A percentile compares a stretch with the other conserved stretches of the same genome.
phyloP scores from a whole-genome alignment of 495 filamentous ascomycete species.

The Neurospora sp. region DNA sequence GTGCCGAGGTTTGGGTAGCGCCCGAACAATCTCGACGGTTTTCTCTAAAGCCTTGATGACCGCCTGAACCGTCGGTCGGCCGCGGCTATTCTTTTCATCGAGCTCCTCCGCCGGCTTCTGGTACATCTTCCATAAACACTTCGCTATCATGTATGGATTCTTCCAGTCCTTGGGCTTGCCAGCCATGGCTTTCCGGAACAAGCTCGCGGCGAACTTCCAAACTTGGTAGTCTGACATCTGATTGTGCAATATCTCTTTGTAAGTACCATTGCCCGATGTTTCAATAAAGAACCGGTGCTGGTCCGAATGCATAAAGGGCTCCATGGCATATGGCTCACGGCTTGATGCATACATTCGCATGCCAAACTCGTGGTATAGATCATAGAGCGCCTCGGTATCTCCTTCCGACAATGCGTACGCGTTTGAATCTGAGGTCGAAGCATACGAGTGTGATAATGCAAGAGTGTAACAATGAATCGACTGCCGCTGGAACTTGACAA shows the following conservation, averaged over 20 bases:
- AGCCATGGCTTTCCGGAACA: constrained; percentile 67
- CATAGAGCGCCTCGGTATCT: constrained; percentile 57
- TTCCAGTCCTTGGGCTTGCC: constrained; percentile 78
- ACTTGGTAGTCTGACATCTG: constrained; percentile 66
- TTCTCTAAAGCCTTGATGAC: constrained; percentile 56
- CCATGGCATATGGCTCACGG: constrained; percentile 87
- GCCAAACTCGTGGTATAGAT: constrained; percentile 84
- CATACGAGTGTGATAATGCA: constrained; percentile 63
- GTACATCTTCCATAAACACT: constrained; percentile 95
- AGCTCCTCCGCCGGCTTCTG: constrained; percentile 45
- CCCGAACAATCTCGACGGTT: constrained; percentile 53
- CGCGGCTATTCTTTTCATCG: constrained; percentile 31
- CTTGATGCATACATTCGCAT: constrained; percentile 82
- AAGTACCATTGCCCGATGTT: constrained; percentile 55
- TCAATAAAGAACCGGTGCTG: constrained; percentile 70
- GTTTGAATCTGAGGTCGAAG: constrained; percentile 47
- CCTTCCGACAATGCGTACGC: constrained; percentile 37
- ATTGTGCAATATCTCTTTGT: constrained; percentile 59
- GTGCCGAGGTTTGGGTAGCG: constrained; percentile 67
- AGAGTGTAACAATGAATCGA: constrained; percentile 92
- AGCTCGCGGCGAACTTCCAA: constrained; percentile 73
- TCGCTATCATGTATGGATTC: constrained; percentile 84
- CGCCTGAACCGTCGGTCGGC: constrained; percentile 41
- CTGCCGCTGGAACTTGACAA: constrained; percentile 66
- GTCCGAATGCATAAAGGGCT: constrained; percentile 64